phyloP scores from a whole-genome alignment of 148 eudicot species.

The Chenopodium berlandieri region DNA sequence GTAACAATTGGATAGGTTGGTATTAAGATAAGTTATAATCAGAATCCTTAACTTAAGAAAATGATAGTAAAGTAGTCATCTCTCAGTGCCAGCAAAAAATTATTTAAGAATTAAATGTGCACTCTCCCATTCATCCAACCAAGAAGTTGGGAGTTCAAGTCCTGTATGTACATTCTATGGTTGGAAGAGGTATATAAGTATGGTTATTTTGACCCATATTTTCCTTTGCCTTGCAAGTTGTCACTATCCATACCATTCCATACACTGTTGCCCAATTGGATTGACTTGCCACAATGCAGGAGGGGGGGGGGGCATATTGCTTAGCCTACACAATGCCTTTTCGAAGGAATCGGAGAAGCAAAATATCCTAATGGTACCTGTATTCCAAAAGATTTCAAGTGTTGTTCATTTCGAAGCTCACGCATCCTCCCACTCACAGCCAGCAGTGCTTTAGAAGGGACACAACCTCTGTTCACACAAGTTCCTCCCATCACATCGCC shows the following conservation, averaged over 20 bases:
- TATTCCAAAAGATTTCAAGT: constrained; percentile 94
- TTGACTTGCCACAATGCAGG: neutral
- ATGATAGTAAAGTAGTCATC: neutral
- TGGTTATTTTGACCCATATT: neutral
- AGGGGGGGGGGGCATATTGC: neutral
- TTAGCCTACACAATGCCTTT: neutral
- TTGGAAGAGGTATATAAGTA: neutral
- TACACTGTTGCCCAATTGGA: neutral
- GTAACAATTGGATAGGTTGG: neutral
- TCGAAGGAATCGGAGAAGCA: neutral
- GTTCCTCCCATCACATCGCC: constrained; percentile 99
- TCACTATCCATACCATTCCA: neutral
- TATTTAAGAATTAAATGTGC: too few species aligned
- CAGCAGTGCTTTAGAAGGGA: constrained; percentile 97
- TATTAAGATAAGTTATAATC: neutral
- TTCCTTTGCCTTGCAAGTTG: neutral
- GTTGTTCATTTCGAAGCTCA: constrained; percentile 96
- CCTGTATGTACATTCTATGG: neutral
- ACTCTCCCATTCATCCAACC: too few species aligned
- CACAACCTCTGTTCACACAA: constrained; percentile 99
- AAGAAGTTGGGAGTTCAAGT: neutral
- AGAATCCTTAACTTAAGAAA: neutral
- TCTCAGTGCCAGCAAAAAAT: neutral
- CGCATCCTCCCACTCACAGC: constrained; percentile 99
- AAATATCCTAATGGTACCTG: constrained; percentile 48